These are phyloP conservation scores for Fomitopsis schrenkii DNA, from an alignment of 1,284 basidiomycete genomes.

Conservation along the genomic window DNA sequence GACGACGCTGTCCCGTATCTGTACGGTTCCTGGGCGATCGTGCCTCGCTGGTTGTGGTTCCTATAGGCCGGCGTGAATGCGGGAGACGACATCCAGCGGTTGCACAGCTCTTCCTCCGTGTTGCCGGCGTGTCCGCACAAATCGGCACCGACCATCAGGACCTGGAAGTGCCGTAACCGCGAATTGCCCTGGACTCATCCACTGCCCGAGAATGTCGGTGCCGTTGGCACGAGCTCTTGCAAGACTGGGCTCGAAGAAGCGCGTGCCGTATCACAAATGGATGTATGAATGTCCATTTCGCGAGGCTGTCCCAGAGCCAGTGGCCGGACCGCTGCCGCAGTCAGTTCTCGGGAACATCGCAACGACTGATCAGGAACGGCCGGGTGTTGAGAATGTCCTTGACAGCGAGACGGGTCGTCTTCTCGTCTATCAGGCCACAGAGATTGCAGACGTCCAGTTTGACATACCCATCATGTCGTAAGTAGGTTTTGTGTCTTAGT, in stretches of 20 bases:
- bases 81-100: constrained; percentile 76
- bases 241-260: no score
- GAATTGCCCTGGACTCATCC: constrained; percentile 48
- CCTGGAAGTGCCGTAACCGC: constrained; percentile 57
- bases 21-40: constrained; percentile 67
- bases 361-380: constrained; percentile 61
- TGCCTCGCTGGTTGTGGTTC: constrained; percentile 60
- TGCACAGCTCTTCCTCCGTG: constrained; percentile 76
- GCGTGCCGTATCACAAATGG: constrained; percentile 17
- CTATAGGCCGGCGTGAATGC: constrained; percentile 71
- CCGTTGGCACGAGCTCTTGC: no score
- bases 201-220: no score
- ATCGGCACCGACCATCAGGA: no score
- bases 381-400: constrained; percentile 21
- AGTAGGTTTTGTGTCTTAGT: no score
- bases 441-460: no score
- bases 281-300: constrained; percentile 10
- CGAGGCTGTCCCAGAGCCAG: no score
- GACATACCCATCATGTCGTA: no score
- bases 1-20: constrained; percentile 56
- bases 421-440: no score
- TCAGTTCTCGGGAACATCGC: constrained; percentile 59
- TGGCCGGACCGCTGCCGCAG: constrained; percentile 16
- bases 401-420: no score
- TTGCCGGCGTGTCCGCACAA: constrained; percentile 61